Evolutionary conservation across 306 rosid species (phyloP).

Genomic region (Canavalia gladiata): DNA sequence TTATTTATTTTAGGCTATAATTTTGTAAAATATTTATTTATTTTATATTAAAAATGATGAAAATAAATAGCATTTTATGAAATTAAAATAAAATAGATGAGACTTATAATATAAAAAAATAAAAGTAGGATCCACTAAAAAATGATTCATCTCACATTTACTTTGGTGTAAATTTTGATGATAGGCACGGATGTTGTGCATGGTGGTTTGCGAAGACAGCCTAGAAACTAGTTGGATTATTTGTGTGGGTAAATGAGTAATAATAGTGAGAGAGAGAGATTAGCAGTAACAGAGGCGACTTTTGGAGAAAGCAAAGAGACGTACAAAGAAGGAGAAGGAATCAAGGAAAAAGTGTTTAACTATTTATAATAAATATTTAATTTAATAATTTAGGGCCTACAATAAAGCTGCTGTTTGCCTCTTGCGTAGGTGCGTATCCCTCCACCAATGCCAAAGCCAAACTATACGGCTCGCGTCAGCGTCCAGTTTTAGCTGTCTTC

Average conservation of each 20-base stretch:
- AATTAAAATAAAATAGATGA: too few species aligned
- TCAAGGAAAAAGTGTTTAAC: constrained; percentile 20
- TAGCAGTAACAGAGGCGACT: constrained; percentile 50
- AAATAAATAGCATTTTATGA: too few species aligned
- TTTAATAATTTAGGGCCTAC: constrained; percentile 36
- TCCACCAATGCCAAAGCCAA: constrained; percentile 46
- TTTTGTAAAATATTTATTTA: too few species aligned
- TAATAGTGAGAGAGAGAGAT: neutral
- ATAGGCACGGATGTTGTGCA: neutral
- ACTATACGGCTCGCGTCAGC: constrained; percentile 43
- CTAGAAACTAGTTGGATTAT: constrained; percentile 12
- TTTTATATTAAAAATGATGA: too few species aligned
- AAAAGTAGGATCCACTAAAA: too few species aligned
- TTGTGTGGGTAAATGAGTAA: constrained; percentile 10
- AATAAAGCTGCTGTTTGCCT: constrained; percentile 38
- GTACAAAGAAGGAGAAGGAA: constrained; percentile 43
- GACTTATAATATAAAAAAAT: too few species aligned
- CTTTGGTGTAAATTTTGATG: neutral
- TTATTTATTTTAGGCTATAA: too few species aligned
- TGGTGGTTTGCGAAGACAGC: constrained; percentile 33
- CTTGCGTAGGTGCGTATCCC: constrained; percentile 44
- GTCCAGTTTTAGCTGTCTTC: constrained; percentile 30
- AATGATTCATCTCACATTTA: too few species aligned
- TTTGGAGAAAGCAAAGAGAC: constrained; percentile 73
- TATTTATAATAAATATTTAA: neutral